phyloP scores from a whole-genome alignment of 192 early-diverging fungal species.

The Rhizoclosmatium sp. region DNA sequence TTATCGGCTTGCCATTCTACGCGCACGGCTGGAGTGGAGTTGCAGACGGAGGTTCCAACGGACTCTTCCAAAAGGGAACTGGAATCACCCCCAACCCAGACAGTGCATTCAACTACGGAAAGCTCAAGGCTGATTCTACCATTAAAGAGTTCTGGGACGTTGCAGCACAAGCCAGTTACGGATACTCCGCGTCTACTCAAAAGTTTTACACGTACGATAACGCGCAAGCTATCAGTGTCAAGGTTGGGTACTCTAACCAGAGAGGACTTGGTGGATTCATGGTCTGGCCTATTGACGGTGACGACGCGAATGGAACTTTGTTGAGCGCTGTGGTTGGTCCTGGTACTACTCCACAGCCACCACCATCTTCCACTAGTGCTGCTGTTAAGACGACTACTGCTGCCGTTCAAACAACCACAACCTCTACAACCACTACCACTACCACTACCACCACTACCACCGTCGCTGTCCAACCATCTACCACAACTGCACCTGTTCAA shows the following conservation, averaged over 20 bases:
- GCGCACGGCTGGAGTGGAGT: conserved; percentile 15
- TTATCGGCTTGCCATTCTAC: conserved; percentile 47
- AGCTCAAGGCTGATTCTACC: conserved; percentile 19
- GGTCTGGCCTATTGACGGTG: conserved; percentile 31
- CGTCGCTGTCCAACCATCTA: background rate
- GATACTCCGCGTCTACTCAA: conserved; percentile 28
- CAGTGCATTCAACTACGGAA: conserved; percentile 14
- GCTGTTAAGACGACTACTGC: background rate
- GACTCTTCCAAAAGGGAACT: conserved; percentile 5
- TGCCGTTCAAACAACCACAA: background rate
- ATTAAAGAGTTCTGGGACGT: conserved; percentile 40
- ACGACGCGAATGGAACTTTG: conserved; percentile 10
- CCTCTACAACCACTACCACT: background rate
- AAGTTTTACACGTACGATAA: conserved; percentile 37
- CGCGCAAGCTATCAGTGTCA: conserved; percentile 19
- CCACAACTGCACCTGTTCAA: background rate
- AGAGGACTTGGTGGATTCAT: conserved; percentile 12
- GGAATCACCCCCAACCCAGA: background rate
- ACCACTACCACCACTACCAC: background rate
- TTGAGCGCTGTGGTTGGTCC: conserved; percentile 13
- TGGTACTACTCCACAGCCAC: background rate
- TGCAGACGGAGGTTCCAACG: conserved; percentile 3
- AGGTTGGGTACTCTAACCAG: conserved; percentile 26
- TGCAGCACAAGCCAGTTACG: conserved; percentile 38
- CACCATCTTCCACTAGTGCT: background rate